Base-by-base conservation (phyloP, 805 yeast species). In the Candida pini region DNA sequence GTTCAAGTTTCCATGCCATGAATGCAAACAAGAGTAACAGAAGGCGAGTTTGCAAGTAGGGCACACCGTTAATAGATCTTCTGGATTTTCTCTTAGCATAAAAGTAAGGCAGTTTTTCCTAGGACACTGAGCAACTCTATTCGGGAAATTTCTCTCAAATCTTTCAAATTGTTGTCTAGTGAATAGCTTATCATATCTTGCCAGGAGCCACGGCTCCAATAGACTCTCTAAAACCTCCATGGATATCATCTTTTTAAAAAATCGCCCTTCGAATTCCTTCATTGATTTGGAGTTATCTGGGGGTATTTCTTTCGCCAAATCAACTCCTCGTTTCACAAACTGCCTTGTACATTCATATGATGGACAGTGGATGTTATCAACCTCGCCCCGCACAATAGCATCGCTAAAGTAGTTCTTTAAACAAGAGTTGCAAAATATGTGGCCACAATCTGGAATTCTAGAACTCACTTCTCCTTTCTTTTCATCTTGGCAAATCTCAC, bases 1-100 rank as follows among this genome's bases (percentile, higher is more conserved):
- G 38, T 69, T 68, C 33, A 59, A 61, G 12, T 61, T 58, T 1
- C 81, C 81, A 53, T 78, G 85, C 77, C 80, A 78, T 3, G 81
- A 71, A 42, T 69, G 77, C 5, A 64, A 53, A 51, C 85, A 78
- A 18, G 62, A 63, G 39, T 63, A 62, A 46, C 85, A 78, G 42
- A 76, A 78, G 1, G 78, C 76, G 42, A 68, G 63, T 9, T 56
- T 52, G 48, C 84, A 78, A 4, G 49, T 40, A 0, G 63, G 55
- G 46, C 85, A 78, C 14, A 68, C 61, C 4, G 73, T 62, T 36
- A 78, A 54, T 7, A 64, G 52, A 7, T 71, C 74, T 35, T 64
- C 66, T 12, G 63, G 52, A 40, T 73, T 63, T 15, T 65, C 65
- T 30, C 76, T 56, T 23, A 76, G 62, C 18, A 76, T 65, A 60